A percentile compares a stretch with the other conserved stretches of the same genome.
Conservation (phyloP, 768 basidiomycete genomes). For the Cystobasidium tubakii region DNA sequence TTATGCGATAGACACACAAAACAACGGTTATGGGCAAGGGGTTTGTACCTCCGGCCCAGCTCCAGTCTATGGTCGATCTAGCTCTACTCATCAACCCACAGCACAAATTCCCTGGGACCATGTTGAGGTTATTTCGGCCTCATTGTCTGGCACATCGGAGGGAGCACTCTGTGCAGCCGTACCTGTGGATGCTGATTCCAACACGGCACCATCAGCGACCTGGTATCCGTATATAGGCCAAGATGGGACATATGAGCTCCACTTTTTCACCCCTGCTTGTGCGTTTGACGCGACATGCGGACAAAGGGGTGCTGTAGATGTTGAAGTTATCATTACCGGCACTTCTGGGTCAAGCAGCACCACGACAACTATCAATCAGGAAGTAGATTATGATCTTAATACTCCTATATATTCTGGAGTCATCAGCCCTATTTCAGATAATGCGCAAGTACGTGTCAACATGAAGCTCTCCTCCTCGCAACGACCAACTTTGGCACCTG, state of each 20-base stretch:
- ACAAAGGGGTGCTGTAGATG: conserved; percentile 69
- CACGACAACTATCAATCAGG: conserved; percentile 68
- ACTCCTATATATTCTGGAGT: conserved; percentile 72
- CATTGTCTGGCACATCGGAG: conserved; percentile 68
- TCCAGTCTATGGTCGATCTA: conserved; percentile 50
- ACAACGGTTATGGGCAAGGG: conserved; percentile 23
- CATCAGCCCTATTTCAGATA: conserved; percentile 63
- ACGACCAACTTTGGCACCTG: conserved; percentile 65
- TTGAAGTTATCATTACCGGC: conserved; percentile 66
- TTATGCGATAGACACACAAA: conserved; percentile 39
- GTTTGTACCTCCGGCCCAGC: conserved; percentile 57
- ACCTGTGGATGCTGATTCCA: conserved; percentile 59
- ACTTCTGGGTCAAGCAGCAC: conserved; percentile 62
- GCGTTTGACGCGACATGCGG: conserved; percentile 69
- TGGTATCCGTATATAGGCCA: conserved; percentile 91
- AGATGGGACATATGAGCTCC: conserved; percentile 75
- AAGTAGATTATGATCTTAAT: conserved; percentile 60
- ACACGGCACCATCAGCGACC: conserved; percentile 69
- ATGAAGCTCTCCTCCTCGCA: conserved; percentile 53
- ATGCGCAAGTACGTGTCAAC: conserved; percentile 26
- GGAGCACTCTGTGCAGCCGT: conserved; percentile 66
- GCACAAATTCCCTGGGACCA: conserved; percentile 53
- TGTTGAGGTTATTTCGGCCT: conserved; percentile 51
- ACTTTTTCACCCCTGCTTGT: conserved; percentile 82
- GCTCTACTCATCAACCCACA: conserved; percentile 60